Conservation (phyloP, 371 early-diverging fungal species). For the Choanephora cucurbitarum region DNA sequence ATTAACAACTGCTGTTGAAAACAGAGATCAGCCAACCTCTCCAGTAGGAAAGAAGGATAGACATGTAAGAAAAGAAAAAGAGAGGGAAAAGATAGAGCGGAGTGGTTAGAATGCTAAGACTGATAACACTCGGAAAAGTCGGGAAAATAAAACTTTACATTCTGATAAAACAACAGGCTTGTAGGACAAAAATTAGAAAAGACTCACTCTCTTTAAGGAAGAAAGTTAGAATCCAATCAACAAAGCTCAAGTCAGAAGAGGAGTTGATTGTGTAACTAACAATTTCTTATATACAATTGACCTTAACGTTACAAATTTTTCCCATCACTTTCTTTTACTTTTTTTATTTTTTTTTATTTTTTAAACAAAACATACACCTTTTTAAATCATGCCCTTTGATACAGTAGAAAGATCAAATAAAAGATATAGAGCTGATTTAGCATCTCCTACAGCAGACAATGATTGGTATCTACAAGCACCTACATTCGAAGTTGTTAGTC, state of each 20-base stretch:
- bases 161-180: background rate
- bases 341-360: slow-evolving; percentile 7
- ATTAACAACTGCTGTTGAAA: background rate
- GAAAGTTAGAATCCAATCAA: slow-evolving; percentile 9
- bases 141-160: slow-evolving; percentile 1
- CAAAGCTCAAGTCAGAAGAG: slow-evolving; percentile 19
- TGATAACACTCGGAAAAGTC: slow-evolving; percentile 17
- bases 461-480: slow-evolving; percentile 23
- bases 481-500: slow-evolving; percentile 10
- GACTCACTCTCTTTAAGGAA: background rate
- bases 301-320: slow-evolving; percentile 20
- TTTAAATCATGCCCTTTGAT: slow-evolving; percentile 31
- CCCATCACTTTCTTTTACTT: slow-evolving; percentile 22
- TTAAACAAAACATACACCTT: background rate
- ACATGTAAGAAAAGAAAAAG: no score
- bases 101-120: slow-evolving; percentile 4
- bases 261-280: slow-evolving; percentile 23
- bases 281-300: slow-evolving; percentile 3
- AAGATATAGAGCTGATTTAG: slow-evolving; percentile 20
- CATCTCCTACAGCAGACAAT: slow-evolving; percentile 13
- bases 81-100: slow-evolving; percentile 2
- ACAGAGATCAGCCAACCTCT: no score
- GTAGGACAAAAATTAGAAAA: slow-evolving; percentile 7
- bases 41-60: no score
- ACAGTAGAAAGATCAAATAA: slow-evolving; percentile 31